Conservation (phyloP, 176 grass and related monocot genomes). For the Dactylis glomerata region DNA sequence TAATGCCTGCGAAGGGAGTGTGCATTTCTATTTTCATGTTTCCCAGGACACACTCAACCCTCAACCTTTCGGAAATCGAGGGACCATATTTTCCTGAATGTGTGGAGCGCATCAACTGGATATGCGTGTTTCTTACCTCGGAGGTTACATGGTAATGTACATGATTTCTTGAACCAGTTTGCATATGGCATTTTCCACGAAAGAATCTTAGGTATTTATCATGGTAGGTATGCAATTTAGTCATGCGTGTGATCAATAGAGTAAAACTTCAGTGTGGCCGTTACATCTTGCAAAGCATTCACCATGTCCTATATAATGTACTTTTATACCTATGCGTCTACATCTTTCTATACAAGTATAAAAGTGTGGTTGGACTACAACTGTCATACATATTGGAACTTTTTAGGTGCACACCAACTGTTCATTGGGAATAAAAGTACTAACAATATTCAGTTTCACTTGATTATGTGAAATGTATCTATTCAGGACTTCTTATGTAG, state of each 20-base stretch:
- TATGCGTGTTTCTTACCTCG: conserved; percentile 14
- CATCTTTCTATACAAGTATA: neutral
- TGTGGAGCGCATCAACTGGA: neutral
- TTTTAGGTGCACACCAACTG: neutral
- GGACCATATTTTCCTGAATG: conserved; percentile 3
- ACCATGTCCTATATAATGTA: neutral
- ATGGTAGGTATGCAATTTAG: neutral
- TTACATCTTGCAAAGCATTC: neutral
- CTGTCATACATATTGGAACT: neutral
- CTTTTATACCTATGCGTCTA: neutral
- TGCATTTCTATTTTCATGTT: conserved; percentile 75
- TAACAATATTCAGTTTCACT: neutral
- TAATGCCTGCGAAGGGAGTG: conserved; percentile 99
- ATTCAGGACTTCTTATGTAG: neutral
- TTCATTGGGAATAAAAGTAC: neutral
- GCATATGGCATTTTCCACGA: neutral
- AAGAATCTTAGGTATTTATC: neutral
- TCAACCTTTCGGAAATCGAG: conserved; percentile 16
- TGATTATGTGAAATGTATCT: conserved; percentile 3
- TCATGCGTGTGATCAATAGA: neutral
- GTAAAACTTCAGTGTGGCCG: neutral
- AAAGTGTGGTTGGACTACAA: neutral
- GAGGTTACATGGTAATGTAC: conserved; percentile 25
- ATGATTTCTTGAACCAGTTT: conserved; percentile 18
- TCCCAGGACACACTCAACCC: conserved; percentile 49